phyloP scores from a whole-genome alignment of 1,284 basidiomycete genomes.

The Anthracocystis setariae region DNA sequence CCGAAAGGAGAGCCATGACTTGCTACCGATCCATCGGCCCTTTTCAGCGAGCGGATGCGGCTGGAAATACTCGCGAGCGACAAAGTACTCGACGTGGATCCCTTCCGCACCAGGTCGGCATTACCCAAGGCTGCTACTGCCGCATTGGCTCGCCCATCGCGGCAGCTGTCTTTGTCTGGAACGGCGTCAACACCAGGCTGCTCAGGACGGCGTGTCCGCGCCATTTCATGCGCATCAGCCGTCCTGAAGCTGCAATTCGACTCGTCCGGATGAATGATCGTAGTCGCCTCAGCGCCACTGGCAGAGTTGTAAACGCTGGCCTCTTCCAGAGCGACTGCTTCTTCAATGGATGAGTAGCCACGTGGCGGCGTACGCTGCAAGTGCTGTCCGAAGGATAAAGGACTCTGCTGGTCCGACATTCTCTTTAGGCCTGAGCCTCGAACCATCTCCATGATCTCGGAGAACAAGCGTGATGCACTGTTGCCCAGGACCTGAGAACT shows the following conservation, averaged over 20 bases:
- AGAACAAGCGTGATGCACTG: conserved; percentile 22
- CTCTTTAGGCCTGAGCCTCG: background rate
- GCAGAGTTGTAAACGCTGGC: conserved; percentile 6
- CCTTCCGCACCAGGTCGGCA: conserved; percentile 5
- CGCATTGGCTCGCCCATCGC: background rate
- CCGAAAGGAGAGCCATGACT: conserved; percentile 1
- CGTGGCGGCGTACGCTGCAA: conserved; percentile 13
- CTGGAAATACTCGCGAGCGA: conserved; percentile 23
- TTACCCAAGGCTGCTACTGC: background rate
- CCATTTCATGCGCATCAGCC: conserved; percentile 2
- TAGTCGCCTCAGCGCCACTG: background rate
- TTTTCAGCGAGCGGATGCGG: conserved; percentile 16
- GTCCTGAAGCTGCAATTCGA: conserved; percentile 12
- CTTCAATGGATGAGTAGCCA: conserved; percentile 24
- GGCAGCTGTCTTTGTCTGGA: background rate
- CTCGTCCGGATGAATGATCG: conserved; percentile 15
- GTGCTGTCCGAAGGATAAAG: background rate
- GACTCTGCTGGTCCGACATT: conserved; percentile 2
- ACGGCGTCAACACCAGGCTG: background rate
- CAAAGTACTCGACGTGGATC: conserved; percentile 17
- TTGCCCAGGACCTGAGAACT: conserved; percentile 10
- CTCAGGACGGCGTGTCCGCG: background rate
- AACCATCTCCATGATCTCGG: conserved; percentile 41
- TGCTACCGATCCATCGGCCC: background rate
- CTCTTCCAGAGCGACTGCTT: conserved; percentile 1